Evolutionary conservation across 192 early-diverging fungal species (phyloP), one percentile per base, ranked within the genome.

Genomic region (Mortierella claussenii): DNA sequence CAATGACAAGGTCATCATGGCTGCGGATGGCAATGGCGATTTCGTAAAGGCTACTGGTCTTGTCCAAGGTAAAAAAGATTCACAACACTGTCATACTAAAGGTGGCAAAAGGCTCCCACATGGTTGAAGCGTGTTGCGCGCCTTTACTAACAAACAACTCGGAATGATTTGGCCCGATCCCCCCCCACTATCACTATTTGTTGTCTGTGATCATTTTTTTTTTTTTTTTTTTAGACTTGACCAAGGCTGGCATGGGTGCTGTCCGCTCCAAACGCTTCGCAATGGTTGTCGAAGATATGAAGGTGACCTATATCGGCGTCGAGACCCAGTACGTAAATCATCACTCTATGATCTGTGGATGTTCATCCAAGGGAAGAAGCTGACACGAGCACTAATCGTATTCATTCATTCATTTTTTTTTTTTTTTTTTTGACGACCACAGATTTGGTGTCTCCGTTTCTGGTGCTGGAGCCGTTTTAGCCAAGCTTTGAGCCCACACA

Each of bases 281-380:
- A 9, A 78, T 92, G 61, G 81, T 92, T 42, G 81, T 87, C 32
- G 85, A 94, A 70, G 83, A 93, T 61, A 82, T 92, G 51, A 83
- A 88, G 59, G 90, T 93, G 47, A 83, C 83, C 49, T 89, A 91
- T 55, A 67, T 94, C 28, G 91, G 90, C 60, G 92, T 93, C 47
- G 93, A 92, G 62, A 68, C 56, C 23, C 46, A 24, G 78, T 78
- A 61, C 55, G 65, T 61, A 30, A 55, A 10, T 27, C 21, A 20
- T 48, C 13, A 10, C 10, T 48, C 21, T 48, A 17, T 20, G 12
- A n/a, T 20, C 8, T 48, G 13, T 17, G 7, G 13, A 10, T 40
- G 7, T 40, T 48, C 46, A 48, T 48, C 13, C 13, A 48, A 48
- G 21, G 21, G 20, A 47, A 40, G 13, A 40, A 40, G 13, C 37